phyloP scores from a whole-genome alignment of 805 yeast genomes.

The Pichia gijzeniarum region DNA sequence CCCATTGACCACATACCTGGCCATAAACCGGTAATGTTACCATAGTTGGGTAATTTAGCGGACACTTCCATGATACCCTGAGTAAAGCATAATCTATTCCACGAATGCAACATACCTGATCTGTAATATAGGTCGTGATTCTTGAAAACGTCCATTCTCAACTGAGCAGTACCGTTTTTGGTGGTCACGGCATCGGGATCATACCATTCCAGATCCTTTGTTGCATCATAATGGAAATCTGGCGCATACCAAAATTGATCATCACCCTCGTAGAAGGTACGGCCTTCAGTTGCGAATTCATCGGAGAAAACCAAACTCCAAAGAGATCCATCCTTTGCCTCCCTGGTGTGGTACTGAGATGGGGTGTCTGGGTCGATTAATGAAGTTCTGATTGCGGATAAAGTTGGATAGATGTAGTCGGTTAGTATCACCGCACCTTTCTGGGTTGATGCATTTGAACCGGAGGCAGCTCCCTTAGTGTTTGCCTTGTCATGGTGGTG shows the following conservation, averaged over 20 bases:
- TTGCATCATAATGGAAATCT: constrained; percentile 79
- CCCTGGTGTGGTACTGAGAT: constrained; percentile 34
- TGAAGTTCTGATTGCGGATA: constrained; percentile 53
- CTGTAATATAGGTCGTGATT: constrained; percentile 78
- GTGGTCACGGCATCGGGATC: constrained; percentile 87
- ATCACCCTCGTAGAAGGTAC: constrained; percentile 85
- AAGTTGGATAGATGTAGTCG: constrained; percentile 48
- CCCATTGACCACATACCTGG: constrained; percentile 97
- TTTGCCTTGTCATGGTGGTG: constrained; percentile 14
- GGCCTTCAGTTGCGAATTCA: constrained; percentile 84
- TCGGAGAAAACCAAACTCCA: constrained; percentile 85
- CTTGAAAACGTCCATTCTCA: constrained; percentile 74
- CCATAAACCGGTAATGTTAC: constrained; percentile 81
- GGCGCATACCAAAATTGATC: constrained; percentile 89
- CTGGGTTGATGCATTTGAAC: background rate
- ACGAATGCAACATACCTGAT: constrained; percentile 86
- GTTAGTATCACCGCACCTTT: constrained; percentile 31
- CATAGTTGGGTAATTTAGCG: constrained; percentile 73
- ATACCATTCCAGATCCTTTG: constrained; percentile 91
- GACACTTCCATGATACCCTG: constrained; percentile 76
- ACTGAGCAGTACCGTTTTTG: constrained; percentile 56
- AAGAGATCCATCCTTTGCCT: constrained; percentile 50
- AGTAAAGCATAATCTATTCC: constrained; percentile 89
- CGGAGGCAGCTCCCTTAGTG: background rate
- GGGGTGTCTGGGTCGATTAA: constrained; percentile 75